A percentile compares a stretch with the other conserved stretches of the same genome.
These are phyloP conservation scores for Candida silvicultrix DNA, from an alignment of 805 yeast species.

Conservation along the genomic window DNA sequence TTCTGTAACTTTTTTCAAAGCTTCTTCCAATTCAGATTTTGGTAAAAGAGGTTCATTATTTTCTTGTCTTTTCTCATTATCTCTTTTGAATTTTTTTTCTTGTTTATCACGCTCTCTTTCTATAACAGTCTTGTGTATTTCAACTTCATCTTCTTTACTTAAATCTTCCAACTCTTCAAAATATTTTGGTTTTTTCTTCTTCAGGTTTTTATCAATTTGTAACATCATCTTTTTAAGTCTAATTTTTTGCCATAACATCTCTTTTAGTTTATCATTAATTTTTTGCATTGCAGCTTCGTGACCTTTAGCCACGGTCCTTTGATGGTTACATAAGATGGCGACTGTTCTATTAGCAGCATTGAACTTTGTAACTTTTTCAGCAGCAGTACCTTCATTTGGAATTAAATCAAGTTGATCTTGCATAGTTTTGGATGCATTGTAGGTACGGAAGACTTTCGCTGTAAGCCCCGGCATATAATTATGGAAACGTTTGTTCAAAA, in stretches of 20 bases:
- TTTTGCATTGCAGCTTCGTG: constrained; percentile 79
- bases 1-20: constrained; percentile 50
- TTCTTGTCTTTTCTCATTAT: constrained; percentile 63
- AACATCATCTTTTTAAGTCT: constrained; percentile 67
- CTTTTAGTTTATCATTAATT: constrained; percentile 70
- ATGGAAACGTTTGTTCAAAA: constrained; percentile 81
- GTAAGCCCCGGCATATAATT: constrained; percentile 89
- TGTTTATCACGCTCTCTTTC: constrained; percentile 62
- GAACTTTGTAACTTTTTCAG: constrained; percentile 79
- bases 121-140: constrained; percentile 52
- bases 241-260: constrained; percentile 78
- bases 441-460: constrained; percentile 96
- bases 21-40: constrained; percentile 51
- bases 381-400: constrained; percentile 79
- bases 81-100: constrained; percentile 61
- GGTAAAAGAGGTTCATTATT: constrained; percentile 50
- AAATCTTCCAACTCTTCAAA: constrained; percentile 67
- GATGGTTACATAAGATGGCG: constrained; percentile 95
- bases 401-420: constrained; percentile 87
- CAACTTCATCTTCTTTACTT: constrained; percentile 53
- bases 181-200: constrained; percentile 46
- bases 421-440: constrained; percentile 95
- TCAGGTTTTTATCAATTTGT: constrained; percentile 48
- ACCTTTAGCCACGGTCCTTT: constrained; percentile 80
- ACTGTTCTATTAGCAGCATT: constrained; percentile 96